These are phyloP conservation scores for Fusarium caatingaense DNA, from an alignment of 2,329 filamentous ascomycete genomes.

Conservation along the genomic window DNA sequence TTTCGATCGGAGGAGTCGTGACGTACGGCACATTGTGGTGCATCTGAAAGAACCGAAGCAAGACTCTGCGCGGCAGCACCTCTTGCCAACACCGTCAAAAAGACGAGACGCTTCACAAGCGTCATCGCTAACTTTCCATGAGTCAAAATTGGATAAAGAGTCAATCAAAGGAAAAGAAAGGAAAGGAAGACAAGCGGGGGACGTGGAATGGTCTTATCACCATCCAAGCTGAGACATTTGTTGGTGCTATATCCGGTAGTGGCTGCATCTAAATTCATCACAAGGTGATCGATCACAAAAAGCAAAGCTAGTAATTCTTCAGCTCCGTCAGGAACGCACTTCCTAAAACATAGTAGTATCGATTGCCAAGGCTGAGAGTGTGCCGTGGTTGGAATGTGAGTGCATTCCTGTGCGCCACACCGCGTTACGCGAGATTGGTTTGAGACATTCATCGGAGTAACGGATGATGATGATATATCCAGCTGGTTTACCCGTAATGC, in stretches of 20 bases:
- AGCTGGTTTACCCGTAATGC: too few relatives aligned
- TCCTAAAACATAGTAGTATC: neutral
- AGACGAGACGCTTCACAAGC: neutral
- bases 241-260: neutral
- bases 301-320: neutral
- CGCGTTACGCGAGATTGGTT: neutral
- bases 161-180: too few relatives aligned
- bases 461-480: accelerated
- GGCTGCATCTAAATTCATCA: neutral
- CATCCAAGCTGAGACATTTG: neutral
- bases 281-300: neutral
- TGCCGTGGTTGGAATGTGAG: neutral
- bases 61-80: neutral
- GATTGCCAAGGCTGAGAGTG: too few relatives aligned
- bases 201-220: neutral
- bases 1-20: too few relatives aligned
- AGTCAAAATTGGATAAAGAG: too few relatives aligned
- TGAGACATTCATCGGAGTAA: neutral
- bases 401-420: neutral
- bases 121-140: neutral
- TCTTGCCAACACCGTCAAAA: neutral
- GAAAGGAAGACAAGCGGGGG: neutral
- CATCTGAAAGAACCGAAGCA: neutral
- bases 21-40: neutral
- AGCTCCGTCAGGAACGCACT: neutral